phyloP scores from a whole-genome alignment of 1,139 yeast genomes.

The Williopsis jadinii region DNA sequence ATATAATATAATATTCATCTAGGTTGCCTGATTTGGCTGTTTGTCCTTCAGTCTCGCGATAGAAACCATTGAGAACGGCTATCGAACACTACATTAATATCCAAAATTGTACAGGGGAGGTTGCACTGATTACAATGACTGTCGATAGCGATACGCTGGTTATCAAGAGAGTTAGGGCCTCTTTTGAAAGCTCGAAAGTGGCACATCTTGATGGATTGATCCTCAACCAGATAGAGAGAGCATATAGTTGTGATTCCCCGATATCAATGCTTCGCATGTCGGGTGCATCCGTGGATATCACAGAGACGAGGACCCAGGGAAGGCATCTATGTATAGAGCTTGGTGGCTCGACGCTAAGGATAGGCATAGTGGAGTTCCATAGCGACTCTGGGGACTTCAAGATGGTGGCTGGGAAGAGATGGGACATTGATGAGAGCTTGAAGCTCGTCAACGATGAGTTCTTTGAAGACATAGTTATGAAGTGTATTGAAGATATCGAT shows the following conservation, averaged over 20 bases:
- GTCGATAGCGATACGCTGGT: no score
- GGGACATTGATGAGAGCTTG: constrained; percentile 11
- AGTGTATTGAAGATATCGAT: constrained; percentile 5
- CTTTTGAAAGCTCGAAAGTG: no score
- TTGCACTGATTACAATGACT: no score
- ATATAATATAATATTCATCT: no score
- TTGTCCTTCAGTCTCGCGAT: no score
- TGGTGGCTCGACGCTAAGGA: constrained; percentile 21
- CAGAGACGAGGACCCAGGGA: neutral
- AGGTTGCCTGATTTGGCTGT: no score
- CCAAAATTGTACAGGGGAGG: no score
- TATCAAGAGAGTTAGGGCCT: no score
- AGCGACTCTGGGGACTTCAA: neutral
- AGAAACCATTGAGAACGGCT: no score
- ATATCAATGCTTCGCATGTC: constrained; percentile 8
- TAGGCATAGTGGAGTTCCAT: constrained; percentile 7
- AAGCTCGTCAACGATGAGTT: constrained; percentile 22
- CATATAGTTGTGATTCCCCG: neutral
- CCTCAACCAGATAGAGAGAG: no score
- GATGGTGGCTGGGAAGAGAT: constrained; percentile 1
- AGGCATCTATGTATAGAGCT: constrained; percentile 15
- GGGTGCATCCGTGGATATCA: neutral
- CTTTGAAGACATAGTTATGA: constrained; percentile 20
- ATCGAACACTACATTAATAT: no score
- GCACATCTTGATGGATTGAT: no score